These are phyloP conservation scores for Comarum palustre DNA, from an alignment of 306 rosid species.

Conservation along the genomic window DNA sequence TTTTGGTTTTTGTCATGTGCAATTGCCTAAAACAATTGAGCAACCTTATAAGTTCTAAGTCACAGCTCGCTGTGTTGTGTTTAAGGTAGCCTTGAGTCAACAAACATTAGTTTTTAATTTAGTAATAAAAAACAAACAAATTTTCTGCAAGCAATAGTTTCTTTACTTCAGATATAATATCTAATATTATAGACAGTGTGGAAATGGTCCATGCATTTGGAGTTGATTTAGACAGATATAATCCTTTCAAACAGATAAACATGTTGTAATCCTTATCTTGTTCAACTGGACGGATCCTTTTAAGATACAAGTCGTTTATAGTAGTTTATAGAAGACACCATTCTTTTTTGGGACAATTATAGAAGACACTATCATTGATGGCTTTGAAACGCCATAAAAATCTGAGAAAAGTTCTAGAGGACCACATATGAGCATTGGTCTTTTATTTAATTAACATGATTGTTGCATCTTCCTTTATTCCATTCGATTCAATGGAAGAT, in stretches of 20 bases:
- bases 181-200: neutral
- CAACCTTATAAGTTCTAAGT: constrained; percentile 3
- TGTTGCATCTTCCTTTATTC: neutral
- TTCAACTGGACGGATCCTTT: neutral
- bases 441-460: neutral
- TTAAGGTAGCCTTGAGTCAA: neutral
- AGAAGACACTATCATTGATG: neutral
- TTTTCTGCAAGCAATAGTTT: neutral
- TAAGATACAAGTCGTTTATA: neutral
- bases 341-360: neutral
- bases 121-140: neutral
- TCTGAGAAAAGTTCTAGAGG: neutral
- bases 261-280: neutral
- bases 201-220: neutral
- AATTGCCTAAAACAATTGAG: constrained; percentile 45
- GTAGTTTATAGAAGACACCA: neutral
- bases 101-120: neutral
- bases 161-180: neutral
- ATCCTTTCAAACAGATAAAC: neutral
- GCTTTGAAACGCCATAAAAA: neutral
- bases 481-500: neutral
- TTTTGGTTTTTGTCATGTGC: constrained; percentile 68
- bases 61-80: neutral
- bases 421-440: neutral
- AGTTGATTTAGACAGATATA: neutral